A percentile compares a stretch with the other conserved stretches of the same genome.
Conservation (phyloP, 306 rosid species). For the Quercus cerris region DNA sequence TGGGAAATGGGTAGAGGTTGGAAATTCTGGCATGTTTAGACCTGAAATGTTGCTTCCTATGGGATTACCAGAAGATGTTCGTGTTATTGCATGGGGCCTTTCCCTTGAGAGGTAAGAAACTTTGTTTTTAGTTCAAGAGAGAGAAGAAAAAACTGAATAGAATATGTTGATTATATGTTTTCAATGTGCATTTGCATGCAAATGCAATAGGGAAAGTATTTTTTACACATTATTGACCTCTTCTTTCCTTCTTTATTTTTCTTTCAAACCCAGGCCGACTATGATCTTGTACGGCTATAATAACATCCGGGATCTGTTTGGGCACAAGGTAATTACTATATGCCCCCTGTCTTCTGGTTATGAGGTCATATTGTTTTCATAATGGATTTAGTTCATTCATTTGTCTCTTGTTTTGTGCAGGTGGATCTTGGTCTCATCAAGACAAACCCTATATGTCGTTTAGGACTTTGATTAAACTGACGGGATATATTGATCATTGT, state of each 20-base stretch:
- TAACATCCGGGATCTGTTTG: conserved; percentile 93
- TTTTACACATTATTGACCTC: conserved; percentile 1
- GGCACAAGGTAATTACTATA: conserved; percentile 62
- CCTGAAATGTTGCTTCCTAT: conserved; percentile 97
- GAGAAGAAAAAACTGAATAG: not conserved
- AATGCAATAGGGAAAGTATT: not conserved
- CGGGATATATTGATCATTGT: not conserved
- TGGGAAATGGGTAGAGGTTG: conserved; percentile 85
- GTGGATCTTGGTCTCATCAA: conserved; percentile 88
- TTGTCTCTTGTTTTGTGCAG: conserved; percentile 31
- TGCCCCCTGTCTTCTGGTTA: not conserved
- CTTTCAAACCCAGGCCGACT: conserved; percentile 66
- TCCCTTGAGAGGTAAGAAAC: conserved; percentile 83
- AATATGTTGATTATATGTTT: not conserved
- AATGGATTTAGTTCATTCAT: not conserved
- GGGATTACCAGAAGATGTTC: conserved; percentile 98
- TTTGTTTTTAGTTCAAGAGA: not conserved
- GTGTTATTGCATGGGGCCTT: conserved; percentile 94
- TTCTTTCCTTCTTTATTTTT: not conserved
- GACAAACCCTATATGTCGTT: conserved; percentile 79
- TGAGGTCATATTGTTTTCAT: not conserved
- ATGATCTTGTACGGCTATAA: conserved; percentile 85
- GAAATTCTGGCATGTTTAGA: conserved; percentile 97
- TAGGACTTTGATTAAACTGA: conserved; percentile 47
- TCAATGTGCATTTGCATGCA: not conserved